A percentile compares a stretch with the other conserved stretches of the same genome.
Conservation (phyloP, 2,329 filamentous ascomycete genomes). For the Colletotrichum costaricense region DNA sequence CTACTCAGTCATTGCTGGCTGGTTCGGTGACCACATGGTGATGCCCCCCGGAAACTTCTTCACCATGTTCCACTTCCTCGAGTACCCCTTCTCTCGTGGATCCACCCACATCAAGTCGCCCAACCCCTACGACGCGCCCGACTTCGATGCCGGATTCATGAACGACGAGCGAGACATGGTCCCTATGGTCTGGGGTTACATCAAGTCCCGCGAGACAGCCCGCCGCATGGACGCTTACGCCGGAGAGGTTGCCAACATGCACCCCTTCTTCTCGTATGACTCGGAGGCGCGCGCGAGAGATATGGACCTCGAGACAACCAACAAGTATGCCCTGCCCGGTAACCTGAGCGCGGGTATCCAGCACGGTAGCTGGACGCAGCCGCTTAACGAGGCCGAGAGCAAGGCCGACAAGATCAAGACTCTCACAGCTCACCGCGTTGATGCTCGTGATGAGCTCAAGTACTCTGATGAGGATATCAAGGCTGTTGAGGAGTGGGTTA, state of each 20-base stretch:
- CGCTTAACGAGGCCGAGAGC: slow-evolving; percentile 64
- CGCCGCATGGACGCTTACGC: slow-evolving; percentile 82
- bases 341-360: slow-evolving; percentile 79
- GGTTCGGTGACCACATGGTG: slow-evolving; percentile 71
- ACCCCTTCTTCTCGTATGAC: slow-evolving; percentile 79
- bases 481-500: slow-evolving; percentile 76
- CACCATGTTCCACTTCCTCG: slow-evolving; percentile 85
- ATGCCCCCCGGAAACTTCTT: slow-evolving; percentile 83
- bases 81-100: slow-evolving; percentile 81
- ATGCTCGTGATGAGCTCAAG: slow-evolving; percentile 71
- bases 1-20: slow-evolving; percentile 80
- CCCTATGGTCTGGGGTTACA: slow-evolving; percentile 86
- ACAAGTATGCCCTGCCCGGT: slow-evolving; percentile 78
- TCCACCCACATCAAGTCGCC: slow-evolving; percentile 77
- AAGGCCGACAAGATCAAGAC: slow-evolving; percentile 54
- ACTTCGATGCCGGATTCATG: slow-evolving; percentile 88
- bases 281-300: slow-evolving; percentile 77
- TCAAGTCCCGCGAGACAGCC: slow-evolving; percentile 84
- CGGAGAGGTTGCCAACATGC: slow-evolving; percentile 75
- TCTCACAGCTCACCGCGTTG: slow-evolving; percentile 73
- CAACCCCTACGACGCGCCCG: slow-evolving; percentile 78
- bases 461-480: slow-evolving; percentile 74
- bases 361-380: slow-evolving; percentile 78
- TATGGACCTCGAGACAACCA: slow-evolving; percentile 80
- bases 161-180: slow-evolving; percentile 88